Percentiles rank a stretch among this genome's conserved stretches.
phyloP scores from a whole-genome alignment of 495 filamentous ascomycete genomes.

The Cenococcum geophilum region DNA sequence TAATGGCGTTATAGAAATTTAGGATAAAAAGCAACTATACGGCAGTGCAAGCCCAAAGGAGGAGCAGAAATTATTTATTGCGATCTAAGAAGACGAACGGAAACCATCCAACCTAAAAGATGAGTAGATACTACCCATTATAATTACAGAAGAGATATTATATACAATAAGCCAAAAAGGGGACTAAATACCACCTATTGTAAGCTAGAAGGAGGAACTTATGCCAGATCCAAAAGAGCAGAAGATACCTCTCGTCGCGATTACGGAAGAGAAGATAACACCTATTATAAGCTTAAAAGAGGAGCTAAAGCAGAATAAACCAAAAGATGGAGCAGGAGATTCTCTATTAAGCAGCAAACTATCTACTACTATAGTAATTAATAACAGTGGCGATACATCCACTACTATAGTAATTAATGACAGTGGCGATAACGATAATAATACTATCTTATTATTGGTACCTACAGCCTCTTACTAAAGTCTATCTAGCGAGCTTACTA shows the following conservation, averaged over 20 bases:
- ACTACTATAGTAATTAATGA: neutral
- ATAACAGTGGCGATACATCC: too few species aligned
- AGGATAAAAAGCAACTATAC: too few species aligned
- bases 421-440: neutral
- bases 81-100: neutral
- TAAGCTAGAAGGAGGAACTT: too few species aligned
- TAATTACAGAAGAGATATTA: neutral
- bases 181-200: too few species aligned
- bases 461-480: neutral
- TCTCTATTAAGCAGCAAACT: neutral
- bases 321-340: neutral
- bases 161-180: too few species aligned
- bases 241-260: too few species aligned
- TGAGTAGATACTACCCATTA: neutral
- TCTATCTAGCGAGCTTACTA: neutral
- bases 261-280: too few species aligned
- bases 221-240: too few species aligned
- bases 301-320: neutral
- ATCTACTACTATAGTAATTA: neutral
- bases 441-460: neutral
- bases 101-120: neutral
- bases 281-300: neutral
- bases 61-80: neutral
- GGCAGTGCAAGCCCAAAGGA: neutral
- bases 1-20: too few species aligned